These are phyloP conservation scores for Vachellia pachyceras DNA, from an alignment of 306 rosid species.

Conservation along the genomic window DNA sequence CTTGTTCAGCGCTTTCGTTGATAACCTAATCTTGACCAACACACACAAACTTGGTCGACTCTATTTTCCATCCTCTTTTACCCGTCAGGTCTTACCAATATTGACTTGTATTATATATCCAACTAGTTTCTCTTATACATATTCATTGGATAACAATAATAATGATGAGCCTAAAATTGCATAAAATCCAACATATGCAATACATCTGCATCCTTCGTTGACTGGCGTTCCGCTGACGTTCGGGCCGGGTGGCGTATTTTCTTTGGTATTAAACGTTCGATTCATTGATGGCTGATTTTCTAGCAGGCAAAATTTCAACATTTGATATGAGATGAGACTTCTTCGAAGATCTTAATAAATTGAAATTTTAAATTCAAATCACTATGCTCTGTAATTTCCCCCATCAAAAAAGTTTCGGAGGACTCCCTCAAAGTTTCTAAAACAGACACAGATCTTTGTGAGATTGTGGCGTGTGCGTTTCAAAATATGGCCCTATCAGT, in stretches of 20 bases:
- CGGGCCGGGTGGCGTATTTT: background rate
- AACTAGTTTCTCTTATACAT: conserved; percentile 5
- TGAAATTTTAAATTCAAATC: no score
- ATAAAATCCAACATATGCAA: background rate
- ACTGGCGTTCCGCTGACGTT: background rate
- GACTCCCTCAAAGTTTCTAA: background rate
- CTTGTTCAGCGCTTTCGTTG: conserved; percentile 43
- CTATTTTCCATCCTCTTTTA: background rate
- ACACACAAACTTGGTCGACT: conserved; percentile 40
- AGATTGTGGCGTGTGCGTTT: background rate
- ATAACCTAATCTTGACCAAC: conserved; percentile 60
- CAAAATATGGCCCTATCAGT: background rate
- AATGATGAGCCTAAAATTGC: no score
- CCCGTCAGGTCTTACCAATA: conserved; percentile 37
- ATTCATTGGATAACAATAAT: background rate
- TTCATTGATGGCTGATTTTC: background rate
- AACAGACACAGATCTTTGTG: background rate
- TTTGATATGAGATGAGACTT: no score
- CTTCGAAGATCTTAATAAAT: background rate
- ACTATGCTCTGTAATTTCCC: no score
- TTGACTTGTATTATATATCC: conserved; percentile 18
- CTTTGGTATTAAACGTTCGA: background rate
- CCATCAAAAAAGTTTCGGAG: background rate
- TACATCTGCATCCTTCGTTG: background rate
- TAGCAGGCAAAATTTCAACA: background rate